Evolutionary conservation across 2,329 filamentous ascomycete species (phyloP), one percentile per base, ranked within the genome.

Genomic region (Fusarium tanahbumbuense): DNA sequence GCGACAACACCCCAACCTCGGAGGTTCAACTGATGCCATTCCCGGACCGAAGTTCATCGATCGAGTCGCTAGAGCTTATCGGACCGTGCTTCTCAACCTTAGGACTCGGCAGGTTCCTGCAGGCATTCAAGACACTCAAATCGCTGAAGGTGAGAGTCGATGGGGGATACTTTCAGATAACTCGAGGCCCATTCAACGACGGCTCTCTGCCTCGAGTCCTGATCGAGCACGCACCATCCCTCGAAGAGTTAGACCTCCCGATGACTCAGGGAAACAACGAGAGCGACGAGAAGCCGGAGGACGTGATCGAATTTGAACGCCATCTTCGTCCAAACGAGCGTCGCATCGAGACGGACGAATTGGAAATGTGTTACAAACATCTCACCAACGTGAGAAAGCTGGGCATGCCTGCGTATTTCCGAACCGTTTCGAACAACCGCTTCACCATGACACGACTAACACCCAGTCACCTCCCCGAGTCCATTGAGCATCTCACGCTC

Each of bases 241-340:
- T 63, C 1, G 22, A 63, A 3, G 22, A 44, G 8, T 6, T 63
- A 1, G 4, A 13, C 1, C 22, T 56, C 4, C 23, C 6, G 1
- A 12, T 55, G 16, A n/a, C 2, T 12, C 18, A 32, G 27, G 3
- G 4, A 11, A 3, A 3, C 10, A 28, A 28, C 27, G 3, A 1
- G 27, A 28, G 11, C 1, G 27, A 12, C 1, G 27, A 28, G 27
- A 3, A 12, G 2, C 27, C 27, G 8, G 0, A 8, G 20, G 12
- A 46, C 8, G 1, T 11, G 25, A 25, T 30, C 16, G 15, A 6
- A 9, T 15, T n/a, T 11, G 12, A 10, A 34, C 46, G 5, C 1
- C 7, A 16, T 5, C 32, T 34, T 1, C 32, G 32, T 15, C 32
- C 32, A 34, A 34, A 34, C 15, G 30, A 34, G 15, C 30, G 30